A percentile compares a stretch with the other conserved stretches of the same genome.
Evolutionary conservation across 1,284 basidiomycete genomes (phyloP).

Genomic region (Inonotus hispidus): DNA sequence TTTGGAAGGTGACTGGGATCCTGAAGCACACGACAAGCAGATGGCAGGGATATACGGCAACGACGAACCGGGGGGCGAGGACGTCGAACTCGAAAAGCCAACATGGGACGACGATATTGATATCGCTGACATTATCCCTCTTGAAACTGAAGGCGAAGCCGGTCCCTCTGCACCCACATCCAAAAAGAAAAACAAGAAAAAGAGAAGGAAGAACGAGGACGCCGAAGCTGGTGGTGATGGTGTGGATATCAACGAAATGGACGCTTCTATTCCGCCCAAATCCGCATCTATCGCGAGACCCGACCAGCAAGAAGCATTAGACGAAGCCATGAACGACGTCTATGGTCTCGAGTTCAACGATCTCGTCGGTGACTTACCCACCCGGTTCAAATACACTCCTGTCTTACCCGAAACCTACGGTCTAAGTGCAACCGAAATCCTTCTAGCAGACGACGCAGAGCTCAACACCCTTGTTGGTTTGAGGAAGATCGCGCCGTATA

Average conservation of each 20-base stretch:
- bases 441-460: constrained; percentile 90
- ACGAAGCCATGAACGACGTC: constrained; percentile 88
- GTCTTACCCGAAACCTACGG: constrained; percentile 67
- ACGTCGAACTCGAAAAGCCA: constrained; percentile 68
- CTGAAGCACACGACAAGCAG: constrained; percentile 68
- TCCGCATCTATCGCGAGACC: constrained; percentile 58
- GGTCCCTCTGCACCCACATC: constrained; percentile 22
- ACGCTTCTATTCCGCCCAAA: constrained; percentile 48
- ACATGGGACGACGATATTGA: constrained; percentile 87
- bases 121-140: constrained; percentile 59
- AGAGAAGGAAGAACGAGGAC: constrained; percentile 43
- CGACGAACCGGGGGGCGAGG: constrained; percentile 41
- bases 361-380: constrained; percentile 87
- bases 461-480: constrained; percentile 88
- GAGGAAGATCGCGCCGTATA: constrained; percentile 86
- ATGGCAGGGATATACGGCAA: constrained; percentile 66
- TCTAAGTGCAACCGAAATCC: constrained; percentile 82
- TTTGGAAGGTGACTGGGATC: constrained; percentile 81
- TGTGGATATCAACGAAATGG: constrained; percentile 68
- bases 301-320: constrained; percentile 81
- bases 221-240: constrained; percentile 37
- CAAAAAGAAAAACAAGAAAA: constrained; percentile 41
- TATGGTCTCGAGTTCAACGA: constrained; percentile 94
- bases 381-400: constrained; percentile 88
- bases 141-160: constrained; percentile 33